Percentiles rank a stretch among this genome's conserved stretches.
Conservation (phyloP, 768 basidiomycete species). For the Tricholomella constricta region DNA sequence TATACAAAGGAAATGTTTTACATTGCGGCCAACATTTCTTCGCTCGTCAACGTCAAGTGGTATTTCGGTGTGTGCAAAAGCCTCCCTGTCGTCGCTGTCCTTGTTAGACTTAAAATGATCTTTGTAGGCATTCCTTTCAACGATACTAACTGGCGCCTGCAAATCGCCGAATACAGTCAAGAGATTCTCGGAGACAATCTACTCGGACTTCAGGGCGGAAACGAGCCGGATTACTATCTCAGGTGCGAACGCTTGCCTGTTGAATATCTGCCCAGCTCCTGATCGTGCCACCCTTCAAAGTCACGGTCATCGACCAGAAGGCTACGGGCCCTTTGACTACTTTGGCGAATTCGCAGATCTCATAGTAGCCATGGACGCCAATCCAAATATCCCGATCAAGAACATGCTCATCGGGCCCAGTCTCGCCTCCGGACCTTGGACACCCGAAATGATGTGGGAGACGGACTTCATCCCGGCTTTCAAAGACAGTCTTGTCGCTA, state of each 20-base stretch:
- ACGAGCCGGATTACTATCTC: conserved; percentile 78
- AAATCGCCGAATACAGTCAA: conserved; percentile 60
- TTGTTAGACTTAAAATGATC: not conserved
- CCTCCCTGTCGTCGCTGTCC: not conserved
- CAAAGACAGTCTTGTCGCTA: conserved; percentile 38
- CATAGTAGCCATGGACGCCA: conserved; percentile 36
- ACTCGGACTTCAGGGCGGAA: conserved; percentile 67
- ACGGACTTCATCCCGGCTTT: conserved; percentile 52
- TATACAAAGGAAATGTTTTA: conserved; percentile 70
- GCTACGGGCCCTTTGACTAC: conserved; percentile 43
- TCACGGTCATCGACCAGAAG: conserved; percentile 23
- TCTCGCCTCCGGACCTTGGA: conserved; percentile 55
- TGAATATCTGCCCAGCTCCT: not conserved
- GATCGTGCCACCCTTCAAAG: not conserved
- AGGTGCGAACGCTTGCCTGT: conserved; percentile 21
- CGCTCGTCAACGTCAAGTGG: conserved; percentile 62
- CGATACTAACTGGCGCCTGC: conserved; percentile 56
- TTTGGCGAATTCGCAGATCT: conserved; percentile 48
- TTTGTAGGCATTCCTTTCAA: conserved; percentile 61
- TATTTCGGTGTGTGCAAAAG: conserved; percentile 45
- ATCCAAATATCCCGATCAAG: conserved; percentile 34
- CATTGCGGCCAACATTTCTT: conserved; percentile 59
- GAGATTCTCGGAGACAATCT: conserved; percentile 63
- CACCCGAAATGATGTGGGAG: conserved; percentile 46
- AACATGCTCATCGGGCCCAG: conserved; percentile 63